phyloP scores from a whole-genome alignment of 306 rosid species.

The Inga oerstediana region DNA sequence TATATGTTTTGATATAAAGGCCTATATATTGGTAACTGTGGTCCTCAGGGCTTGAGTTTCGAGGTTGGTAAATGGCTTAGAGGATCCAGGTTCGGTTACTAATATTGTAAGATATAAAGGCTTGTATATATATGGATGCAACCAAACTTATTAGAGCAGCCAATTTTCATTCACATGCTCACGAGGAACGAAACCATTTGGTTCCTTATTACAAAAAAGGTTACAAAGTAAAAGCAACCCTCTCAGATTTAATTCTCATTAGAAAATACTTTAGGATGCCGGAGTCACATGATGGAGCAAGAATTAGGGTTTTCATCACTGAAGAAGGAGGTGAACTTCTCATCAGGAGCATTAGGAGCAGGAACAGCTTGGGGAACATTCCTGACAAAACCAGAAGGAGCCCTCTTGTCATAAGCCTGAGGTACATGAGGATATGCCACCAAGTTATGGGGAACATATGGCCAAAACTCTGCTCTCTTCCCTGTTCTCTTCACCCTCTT shows the following conservation, averaged over 20 bases:
- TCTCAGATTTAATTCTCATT: not conserved
- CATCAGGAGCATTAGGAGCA: conserved; percentile 55
- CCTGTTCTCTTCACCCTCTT: conserved; percentile 71
- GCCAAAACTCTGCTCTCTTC: conserved; percentile 91
- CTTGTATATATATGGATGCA: not conserved
- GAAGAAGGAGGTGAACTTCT: conserved; percentile 58
- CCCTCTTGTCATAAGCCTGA: conserved; percentile 86
- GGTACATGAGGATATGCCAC: conserved; percentile 82
- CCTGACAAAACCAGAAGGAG: conserved; percentile 81
- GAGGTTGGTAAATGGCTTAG: too few species aligned
- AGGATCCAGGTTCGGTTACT: too few species aligned
- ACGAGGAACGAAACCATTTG: not conserved
- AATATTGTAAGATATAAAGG: not conserved
- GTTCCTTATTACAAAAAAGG: not conserved
- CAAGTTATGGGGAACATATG: conserved; percentile 69
- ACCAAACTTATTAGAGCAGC: not conserved
- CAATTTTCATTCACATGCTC: not conserved
- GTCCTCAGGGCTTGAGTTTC: too few species aligned
- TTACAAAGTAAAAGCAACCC: not conserved
- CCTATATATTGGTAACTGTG: too few species aligned
- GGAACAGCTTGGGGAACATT: conserved; percentile 61
- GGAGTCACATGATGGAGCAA: conserved; percentile 67
- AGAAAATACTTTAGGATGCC: not conserved
- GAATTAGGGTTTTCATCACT: conserved; percentile 90
- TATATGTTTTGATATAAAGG: too few species aligned